Evolutionary conservation across 129 eudicot genomes (phyloP).

Genomic region (Cynara cardunculus): DNA sequence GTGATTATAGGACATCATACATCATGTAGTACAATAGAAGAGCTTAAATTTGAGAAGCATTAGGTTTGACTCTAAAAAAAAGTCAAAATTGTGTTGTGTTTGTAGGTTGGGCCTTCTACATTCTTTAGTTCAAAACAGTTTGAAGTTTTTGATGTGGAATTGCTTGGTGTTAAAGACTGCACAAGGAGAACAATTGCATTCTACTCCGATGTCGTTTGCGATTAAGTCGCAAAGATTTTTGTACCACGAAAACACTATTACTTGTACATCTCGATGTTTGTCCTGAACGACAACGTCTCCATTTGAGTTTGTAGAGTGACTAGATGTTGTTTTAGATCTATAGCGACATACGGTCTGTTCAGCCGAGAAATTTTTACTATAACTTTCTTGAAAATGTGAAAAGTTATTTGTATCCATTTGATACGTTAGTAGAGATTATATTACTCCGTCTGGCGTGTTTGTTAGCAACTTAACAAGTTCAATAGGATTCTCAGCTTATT

Average conservation of each 20-base stretch:
- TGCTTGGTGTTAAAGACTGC: slow-evolving; percentile 78
- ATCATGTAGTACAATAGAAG: not conserved
- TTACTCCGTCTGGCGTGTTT: not conserved
- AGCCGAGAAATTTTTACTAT: not conserved
- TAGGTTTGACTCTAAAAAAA: not conserved
- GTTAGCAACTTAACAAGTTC: too few species aligned
- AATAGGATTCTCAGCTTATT: too few species aligned
- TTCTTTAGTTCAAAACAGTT: slow-evolving; percentile 94
- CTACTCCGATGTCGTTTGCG: slow-evolving; percentile 86
- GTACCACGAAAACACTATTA: not conserved
- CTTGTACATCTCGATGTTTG: slow-evolving; percentile 10
- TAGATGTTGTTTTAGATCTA: slow-evolving; percentile 11
- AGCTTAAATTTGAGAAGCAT: not conserved
- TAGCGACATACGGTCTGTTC: not conserved
- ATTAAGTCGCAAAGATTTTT: slow-evolving; percentile 26
- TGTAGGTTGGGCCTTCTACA: slow-evolving; percentile 95
- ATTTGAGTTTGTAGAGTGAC: slow-evolving; percentile 6
- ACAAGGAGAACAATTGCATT: slow-evolving; percentile 86
- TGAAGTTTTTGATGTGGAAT: slow-evolving; percentile 95
- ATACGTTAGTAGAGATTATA: not conserved
- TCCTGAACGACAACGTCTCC: not conserved
- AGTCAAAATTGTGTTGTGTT: slow-evolving; percentile 9
- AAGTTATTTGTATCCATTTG: not conserved
- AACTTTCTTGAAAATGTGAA: slow-evolving; percentile 1
- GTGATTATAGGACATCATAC: not conserved